phyloP scores from a whole-genome alignment of 2,329 filamentous ascomycete genomes.

The Pseudogymnoascus sp. region DNA sequence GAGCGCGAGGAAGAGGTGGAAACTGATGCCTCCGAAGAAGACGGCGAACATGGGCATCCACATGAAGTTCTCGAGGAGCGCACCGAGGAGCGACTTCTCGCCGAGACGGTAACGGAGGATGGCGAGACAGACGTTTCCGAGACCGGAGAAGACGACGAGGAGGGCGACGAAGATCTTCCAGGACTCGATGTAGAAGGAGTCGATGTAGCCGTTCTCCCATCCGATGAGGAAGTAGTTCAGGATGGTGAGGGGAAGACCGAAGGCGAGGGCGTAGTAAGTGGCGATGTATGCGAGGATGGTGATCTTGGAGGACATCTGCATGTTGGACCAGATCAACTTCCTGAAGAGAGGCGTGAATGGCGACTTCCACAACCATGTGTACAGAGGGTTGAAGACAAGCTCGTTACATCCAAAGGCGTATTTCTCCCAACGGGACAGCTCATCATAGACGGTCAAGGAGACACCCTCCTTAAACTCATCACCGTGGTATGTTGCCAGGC shows the following conservation, averaged over 20 bases:
- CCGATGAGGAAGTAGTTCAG: slow-evolving; percentile 67
- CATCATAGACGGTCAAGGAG: slow-evolving; percentile 65
- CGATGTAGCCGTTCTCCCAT: slow-evolving; percentile 60
- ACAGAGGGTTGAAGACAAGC: slow-evolving; percentile 60
- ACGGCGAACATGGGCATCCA: slow-evolving; percentile 36
- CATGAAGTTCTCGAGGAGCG: slow-evolving; percentile 51
- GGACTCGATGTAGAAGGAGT: slow-evolving; percentile 61
- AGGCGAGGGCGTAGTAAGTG: slow-evolving; percentile 55
- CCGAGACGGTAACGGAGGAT: slow-evolving; percentile 55
- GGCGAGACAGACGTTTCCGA: slow-evolving; percentile 52
- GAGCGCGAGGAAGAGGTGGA: slow-evolving; percentile 36
- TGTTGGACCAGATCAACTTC: slow-evolving; percentile 52
- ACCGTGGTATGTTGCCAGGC: slow-evolving; percentile 61
- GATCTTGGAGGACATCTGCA: slow-evolving; percentile 59
- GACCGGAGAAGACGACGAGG: slow-evolving; percentile 56
- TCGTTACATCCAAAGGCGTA: slow-evolving; percentile 67
- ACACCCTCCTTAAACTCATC: slow-evolving; percentile 69
- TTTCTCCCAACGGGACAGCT: slow-evolving; percentile 66
- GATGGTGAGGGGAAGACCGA: slow-evolving; percentile 58
- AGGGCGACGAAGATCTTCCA: slow-evolving; percentile 59
- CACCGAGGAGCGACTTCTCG: slow-evolving; percentile 43
- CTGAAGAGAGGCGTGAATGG: slow-evolving; percentile 61
- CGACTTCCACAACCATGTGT: slow-evolving; percentile 52
- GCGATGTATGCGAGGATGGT: slow-evolving; percentile 66
- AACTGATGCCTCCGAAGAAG: slow-evolving; percentile 38